Base-by-base conservation (phyloP, 768 basidiomycete genomes). In the Lentinula detonsa region DNA sequence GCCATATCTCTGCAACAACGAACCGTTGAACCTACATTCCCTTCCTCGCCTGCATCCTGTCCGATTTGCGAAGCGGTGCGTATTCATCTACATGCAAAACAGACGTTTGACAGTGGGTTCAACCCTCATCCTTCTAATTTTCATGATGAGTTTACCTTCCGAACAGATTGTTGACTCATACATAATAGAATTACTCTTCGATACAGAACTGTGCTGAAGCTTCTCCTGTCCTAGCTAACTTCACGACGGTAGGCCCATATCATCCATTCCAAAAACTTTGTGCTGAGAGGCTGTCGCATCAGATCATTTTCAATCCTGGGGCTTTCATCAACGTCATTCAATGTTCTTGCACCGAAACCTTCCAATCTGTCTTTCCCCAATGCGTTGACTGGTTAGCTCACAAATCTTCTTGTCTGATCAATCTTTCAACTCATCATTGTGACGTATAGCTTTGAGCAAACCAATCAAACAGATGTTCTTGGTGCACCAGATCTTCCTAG, bases 241-340 rank as follows among this genome's bases (percentile, higher is more conserved):
- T 85, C 66, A 72, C 79, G 11, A 78, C 75, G 71, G 85, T 85
- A 52, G 57, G 77, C 67, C 4, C 5, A 13, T 54, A 3, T 16
- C 10, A 37, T 40, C 5, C 4, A 13, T 7, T 23, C 15, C 18
- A 23, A 2, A 9, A 43, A 23, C 23, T 31, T 23, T 45, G 33
- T 57, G 42, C 13, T 49, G 61, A 13, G 34, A 16, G 18, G 28
- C 48, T 42, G 42, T 50, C 46, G 28, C 61, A 18, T 23, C n/a
- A 87, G 86, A 75, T 88, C 64, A 78, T 87, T 49, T 82, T 83
- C 65, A 85, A 87, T 63, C 86, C 86, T 1, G 80, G 82, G 33
- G 81, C 81, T 1, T 87, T 87, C 70, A 75, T 86, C 63, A 77
- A 80, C 65, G 75, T 85, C 49, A 86, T 87, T 67, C 78, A 82